These are phyloP conservation scores for Calonectria henricotiae DNA, from an alignment of 2,329 filamentous ascomycete genomes.

Conservation along the genomic window DNA sequence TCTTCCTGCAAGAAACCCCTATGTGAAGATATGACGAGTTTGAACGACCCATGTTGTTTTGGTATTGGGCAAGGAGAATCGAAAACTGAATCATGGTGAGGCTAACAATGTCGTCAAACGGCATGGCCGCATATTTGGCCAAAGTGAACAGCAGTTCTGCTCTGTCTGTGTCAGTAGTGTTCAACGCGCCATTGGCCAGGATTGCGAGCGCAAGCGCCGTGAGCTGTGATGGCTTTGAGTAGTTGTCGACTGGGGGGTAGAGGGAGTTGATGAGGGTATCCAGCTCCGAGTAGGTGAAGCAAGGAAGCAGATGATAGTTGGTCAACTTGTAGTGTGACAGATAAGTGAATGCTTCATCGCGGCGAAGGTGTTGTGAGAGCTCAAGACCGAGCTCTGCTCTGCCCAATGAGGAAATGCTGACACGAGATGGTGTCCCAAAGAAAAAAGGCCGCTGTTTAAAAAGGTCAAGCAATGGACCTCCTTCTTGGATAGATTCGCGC, in stretches of 20 bases:
- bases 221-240: not conserved
- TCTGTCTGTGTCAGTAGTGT: not conserved
- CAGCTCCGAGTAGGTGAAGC: not conserved
- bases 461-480: not conserved
- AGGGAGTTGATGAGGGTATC: not conserved
- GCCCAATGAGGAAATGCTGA: not conserved
- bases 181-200: not conserved
- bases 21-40: constrained; percentile 8
- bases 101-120: constrained; percentile 1
- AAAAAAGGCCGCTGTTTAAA: constrained; percentile 7
- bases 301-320: constrained; percentile 1
- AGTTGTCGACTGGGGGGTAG: not conserved
- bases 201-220: not conserved
- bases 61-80: not conserved
- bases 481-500: not conserved
- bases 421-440: not conserved
- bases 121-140: not conserved
- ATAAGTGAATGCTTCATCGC: not conserved
- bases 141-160: not conserved
- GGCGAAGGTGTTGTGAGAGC: not conserved
- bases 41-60: not conserved
- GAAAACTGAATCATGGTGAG: constrained; percentile 8
- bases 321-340: not conserved
- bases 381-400: not conserved
- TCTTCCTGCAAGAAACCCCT: not conserved